A percentile compares a stretch with the other conserved stretches of the same genome.
These are phyloP conservation scores for Hippophae tibetana DNA, from an alignment of 306 rosid genomes.

Conservation along the genomic window DNA sequence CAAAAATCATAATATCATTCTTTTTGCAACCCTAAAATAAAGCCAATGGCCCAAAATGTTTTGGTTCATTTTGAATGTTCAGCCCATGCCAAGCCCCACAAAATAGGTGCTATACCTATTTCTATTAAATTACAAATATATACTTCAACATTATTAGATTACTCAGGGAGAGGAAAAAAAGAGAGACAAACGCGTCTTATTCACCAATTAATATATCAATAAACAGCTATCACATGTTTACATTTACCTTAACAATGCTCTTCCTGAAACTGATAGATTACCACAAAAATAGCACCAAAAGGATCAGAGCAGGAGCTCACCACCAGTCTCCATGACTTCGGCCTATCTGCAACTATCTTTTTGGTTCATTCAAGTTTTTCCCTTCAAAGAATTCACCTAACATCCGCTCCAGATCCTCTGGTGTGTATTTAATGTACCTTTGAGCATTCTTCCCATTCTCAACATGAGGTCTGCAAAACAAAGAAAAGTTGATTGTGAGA, in stretches of 20 bases:
- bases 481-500: background rate
- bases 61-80: no score
- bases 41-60: no score
- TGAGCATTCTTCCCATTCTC: slow-evolving; percentile 86
- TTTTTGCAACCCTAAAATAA: no score
- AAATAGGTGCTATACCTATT: background rate
- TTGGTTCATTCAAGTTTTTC: slow-evolving; percentile 60
- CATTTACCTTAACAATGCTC: background rate
- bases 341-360: slow-evolving; percentile 27
- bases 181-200: background rate
- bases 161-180: background rate
- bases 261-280: background rate
- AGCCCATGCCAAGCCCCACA: no score
- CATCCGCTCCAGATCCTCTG: slow-evolving; percentile 93
- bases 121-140: slow-evolving; percentile 9
- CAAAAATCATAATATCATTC: no score
- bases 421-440: slow-evolving; percentile 62
- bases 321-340: background rate
- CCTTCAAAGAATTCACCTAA: slow-evolving; percentile 95
- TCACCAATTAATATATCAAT: slow-evolving; percentile 1
- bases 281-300: background rate
- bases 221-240: background rate
- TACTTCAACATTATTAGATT: background rate
- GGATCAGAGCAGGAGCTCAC: background rate
- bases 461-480: slow-evolving; percentile 54